Conservation (phyloP, 768 basidiomycete genomes). For the Rhodotorula babjevae region DNA sequence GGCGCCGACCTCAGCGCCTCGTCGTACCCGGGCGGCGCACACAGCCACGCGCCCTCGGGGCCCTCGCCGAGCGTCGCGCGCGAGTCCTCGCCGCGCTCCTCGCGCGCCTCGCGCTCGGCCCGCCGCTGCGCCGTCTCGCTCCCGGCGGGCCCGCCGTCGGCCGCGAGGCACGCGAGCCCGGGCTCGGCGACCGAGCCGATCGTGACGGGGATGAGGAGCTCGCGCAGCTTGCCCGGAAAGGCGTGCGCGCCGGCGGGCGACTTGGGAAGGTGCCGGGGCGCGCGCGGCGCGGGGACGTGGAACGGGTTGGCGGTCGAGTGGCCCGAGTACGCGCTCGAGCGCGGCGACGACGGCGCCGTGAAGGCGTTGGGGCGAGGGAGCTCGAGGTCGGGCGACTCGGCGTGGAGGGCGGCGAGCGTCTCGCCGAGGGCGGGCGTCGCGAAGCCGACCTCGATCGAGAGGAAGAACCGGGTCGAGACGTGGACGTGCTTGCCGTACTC, state of each 20-base stretch:
- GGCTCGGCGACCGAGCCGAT: constrained; percentile 44
- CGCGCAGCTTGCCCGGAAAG: constrained; percentile 44
- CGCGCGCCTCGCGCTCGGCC: constrained; percentile 33
- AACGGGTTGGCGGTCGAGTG: constrained; percentile 39
- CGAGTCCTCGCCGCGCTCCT: constrained; percentile 40
- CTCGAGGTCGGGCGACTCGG: constrained; percentile 35
- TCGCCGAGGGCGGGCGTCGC: constrained; percentile 35
- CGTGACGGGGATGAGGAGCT: constrained; percentile 43
- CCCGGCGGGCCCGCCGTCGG: neutral
- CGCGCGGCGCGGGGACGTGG: constrained; percentile 18
- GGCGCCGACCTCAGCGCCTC: constrained; percentile 36
- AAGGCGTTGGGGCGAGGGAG: constrained; percentile 39
- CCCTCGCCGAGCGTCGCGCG: constrained; percentile 31
- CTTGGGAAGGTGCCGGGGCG: neutral
- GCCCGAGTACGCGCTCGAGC: constrained; percentile 28
- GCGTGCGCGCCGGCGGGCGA: constrained; percentile 6
- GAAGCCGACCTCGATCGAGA: constrained; percentile 44
- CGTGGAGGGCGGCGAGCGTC: constrained; percentile 24
- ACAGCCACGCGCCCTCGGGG: constrained; percentile 40
- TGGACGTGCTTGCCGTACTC: constrained; percentile 41
- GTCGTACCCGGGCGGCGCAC: constrained; percentile 39
- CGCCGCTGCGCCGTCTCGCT: constrained; percentile 27
- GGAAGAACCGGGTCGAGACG: constrained; percentile 41
- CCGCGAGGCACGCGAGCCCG: constrained; percentile 35
- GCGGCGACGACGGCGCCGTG: constrained; percentile 28